Evolutionary conservation across 306 rosid species (phyloP).

Genomic region (Begonia masoniana): DNA sequence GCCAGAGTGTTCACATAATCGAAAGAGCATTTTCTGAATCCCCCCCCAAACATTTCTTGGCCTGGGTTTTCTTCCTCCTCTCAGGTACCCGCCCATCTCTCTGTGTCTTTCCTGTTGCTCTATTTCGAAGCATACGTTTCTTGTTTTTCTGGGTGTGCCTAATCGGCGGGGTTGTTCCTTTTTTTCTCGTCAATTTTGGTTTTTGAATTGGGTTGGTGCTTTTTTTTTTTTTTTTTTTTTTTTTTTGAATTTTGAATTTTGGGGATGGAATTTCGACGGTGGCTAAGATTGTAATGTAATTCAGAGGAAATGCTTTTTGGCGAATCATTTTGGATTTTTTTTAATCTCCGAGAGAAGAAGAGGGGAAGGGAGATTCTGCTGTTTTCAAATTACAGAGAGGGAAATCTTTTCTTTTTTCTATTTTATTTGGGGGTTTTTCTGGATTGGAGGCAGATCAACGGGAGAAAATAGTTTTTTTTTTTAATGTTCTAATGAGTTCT

Average conservation of each 20-base stretch:
- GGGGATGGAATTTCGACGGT: background rate
- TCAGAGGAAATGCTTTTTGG: too few species aligned
- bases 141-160: conserved; percentile 1
- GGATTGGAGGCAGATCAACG: too few species aligned
- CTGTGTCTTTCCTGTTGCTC: conserved; percentile 8
- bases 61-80: conserved; percentile 25
- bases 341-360: too few species aligned
- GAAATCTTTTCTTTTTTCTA: too few species aligned
- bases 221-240: background rate
- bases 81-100: conserved; percentile 27
- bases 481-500: too few species aligned
- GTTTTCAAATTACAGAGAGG: too few species aligned
- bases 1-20: background rate
- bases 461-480: too few species aligned
- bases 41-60: background rate
- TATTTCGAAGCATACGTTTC: conserved; percentile 3
- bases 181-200: background rate
- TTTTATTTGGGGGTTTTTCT: too few species aligned
- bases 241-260: conserved; percentile 1
- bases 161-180: background rate
- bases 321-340: too few species aligned
- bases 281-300: too few species aligned
- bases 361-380: too few species aligned
- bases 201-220: conserved; percentile 4
- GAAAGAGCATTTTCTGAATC: background rate